Percentiles rank a stretch among this genome's conserved stretches.
These are phyloP conservation scores for Rhododendron vialii DNA, from an alignment of 148 eudicot species.

Conservation along the genomic window DNA sequence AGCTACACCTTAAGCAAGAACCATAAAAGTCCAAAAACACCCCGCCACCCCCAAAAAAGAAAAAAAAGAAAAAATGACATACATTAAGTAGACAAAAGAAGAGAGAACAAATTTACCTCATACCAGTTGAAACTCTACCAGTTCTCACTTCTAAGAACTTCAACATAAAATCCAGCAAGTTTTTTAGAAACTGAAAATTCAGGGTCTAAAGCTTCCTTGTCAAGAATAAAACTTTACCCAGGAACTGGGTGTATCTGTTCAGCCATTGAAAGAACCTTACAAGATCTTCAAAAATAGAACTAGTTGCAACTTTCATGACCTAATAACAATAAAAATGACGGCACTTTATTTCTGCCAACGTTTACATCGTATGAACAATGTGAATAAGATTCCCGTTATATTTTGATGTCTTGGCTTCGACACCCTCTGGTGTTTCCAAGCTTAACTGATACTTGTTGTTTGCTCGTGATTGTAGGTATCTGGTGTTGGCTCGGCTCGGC, in stretches of 20 bases:
- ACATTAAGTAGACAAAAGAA: too few relatives aligned
- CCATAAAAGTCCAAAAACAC: too few relatives aligned
- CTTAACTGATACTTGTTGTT: background rate
- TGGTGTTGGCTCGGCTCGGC: background rate
- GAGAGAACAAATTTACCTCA: too few relatives aligned
- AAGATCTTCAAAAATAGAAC: background rate
- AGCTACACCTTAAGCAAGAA: too few relatives aligned
- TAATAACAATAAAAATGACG: background rate
- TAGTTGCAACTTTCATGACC: background rate
- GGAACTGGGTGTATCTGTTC: background rate
- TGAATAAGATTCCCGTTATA: background rate
- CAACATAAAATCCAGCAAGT: too few relatives aligned
- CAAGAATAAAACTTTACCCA: background rate
- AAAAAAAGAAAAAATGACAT: too few relatives aligned
- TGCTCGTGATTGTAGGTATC: background rate
- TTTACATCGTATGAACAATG: background rate
- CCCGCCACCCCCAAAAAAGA: too few relatives aligned
- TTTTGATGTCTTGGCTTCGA: background rate
- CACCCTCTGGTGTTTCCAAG: background rate
- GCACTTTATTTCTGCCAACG: background rate
- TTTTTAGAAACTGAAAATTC: too few relatives aligned
- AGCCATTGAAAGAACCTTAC: background rate
- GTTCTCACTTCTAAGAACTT: too few relatives aligned
- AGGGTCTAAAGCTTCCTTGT: background rate
- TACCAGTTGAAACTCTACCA: too few relatives aligned